Base-by-base conservation (phyloP, 2,329 filamentous ascomycete genomes). In the Colletotrichum sp. region DNA sequence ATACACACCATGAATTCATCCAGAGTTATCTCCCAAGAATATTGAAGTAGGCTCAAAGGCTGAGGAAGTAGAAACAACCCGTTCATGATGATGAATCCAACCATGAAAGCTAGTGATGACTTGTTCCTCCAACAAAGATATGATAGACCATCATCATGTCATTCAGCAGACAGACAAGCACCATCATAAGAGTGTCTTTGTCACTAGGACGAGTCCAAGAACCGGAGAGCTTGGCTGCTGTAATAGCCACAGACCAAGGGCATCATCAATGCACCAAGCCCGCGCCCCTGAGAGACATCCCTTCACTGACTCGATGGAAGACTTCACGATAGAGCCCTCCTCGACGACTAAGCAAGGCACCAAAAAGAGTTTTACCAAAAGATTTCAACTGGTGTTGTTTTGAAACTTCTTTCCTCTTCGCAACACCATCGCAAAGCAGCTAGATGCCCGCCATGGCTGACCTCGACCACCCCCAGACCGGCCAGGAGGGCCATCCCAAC, bases 131-230 rank as follows among this genome's bases (percentile, higher is more conserved):
- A 1, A 48, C 39, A 48, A 48, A 48, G 39, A 48, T 3, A n/a
- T n/a, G 9, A 48, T 22, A 4, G 0, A n/a, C 19, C 16, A 0
- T n/a, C 39, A 12, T 12, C 39, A n/a, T 12, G 1, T 7, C 9
- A 6, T 44, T n/a, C 39, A 44, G 19, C 39, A 48, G 0, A 48
- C 3, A 48, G 19, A 48, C 19, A 4, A 12, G 39, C 19, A 1
- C 19, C 19, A 12, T 12, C 39, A 48, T 48, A 19, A 48, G 19
- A 48, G 5, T 48, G 3, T n/a, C 19, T 48, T 48, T n/a, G 39
- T 48, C 7, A n/a, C 5, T 1, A 48, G 9, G 0, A 22, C 3
- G 19, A 0, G 19, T 0, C 9, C 39, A 12, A 48, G 39, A 48
- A 48, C 39, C 4, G 9, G 9, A 6, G 19, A 0, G 39, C 39